Percentiles rank a stretch among this genome's conserved stretches.
Conservation (phyloP, 2,329 filamentous ascomycete genomes). For the Macroventuria anomochaeta region DNA sequence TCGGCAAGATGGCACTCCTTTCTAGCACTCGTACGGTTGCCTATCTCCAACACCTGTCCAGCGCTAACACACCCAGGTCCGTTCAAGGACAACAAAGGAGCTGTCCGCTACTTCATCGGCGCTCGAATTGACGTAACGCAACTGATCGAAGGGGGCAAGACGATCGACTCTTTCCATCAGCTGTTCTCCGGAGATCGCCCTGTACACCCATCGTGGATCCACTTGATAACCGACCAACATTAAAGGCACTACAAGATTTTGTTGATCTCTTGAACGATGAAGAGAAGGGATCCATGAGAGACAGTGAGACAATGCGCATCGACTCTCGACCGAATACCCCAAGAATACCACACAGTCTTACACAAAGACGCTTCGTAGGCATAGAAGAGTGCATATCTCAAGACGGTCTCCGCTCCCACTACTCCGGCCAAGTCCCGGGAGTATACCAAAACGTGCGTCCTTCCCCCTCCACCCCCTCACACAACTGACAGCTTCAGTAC, state of each 20-base stretch:
- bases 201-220: constrained; percentile 16
- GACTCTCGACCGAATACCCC: constrained; percentile 64
- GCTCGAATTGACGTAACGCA: constrained; percentile 73
- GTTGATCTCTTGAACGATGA: constrained; percentile 45
- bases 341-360: constrained; percentile 45
- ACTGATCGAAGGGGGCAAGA: constrained; percentile 68
- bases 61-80: constrained; percentile 49
- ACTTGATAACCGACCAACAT: constrained; percentile 26
- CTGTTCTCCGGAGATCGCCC: constrained; percentile 47
- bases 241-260: constrained; percentile 33
- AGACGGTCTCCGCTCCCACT: constrained; percentile 37
- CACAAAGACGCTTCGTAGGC: constrained; percentile 31
- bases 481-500: constrained; percentile 42
- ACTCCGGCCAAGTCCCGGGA: constrained; percentile 54
- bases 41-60: no score
- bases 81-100: constrained; percentile 68
- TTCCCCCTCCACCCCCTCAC: neutral
- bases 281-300: constrained; percentile 59
- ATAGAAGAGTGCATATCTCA: constrained; percentile 47
- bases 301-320: constrained; percentile 67
- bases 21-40: constrained; percentile 66
- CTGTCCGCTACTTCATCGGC: constrained; percentile 71
- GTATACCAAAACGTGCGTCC: constrained; percentile 62
- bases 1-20: constrained; percentile 72
- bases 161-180: constrained; percentile 65